These are phyloP conservation scores for Davidsoniella neocaledoniae DNA, from an alignment of 2,329 filamentous ascomycete species.

Conservation along the genomic window DNA sequence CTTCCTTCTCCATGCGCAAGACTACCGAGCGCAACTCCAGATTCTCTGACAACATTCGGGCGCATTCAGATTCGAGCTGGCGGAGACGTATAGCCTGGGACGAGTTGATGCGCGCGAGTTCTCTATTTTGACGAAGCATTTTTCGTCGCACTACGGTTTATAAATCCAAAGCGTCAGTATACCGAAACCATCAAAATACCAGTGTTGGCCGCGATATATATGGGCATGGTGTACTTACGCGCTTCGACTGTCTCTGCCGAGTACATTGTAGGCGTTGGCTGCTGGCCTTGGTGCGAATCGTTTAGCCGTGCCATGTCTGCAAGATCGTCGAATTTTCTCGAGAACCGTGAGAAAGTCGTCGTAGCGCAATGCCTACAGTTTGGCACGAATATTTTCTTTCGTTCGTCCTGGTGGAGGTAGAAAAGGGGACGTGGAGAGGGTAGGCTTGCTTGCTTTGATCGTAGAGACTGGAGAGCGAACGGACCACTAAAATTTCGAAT, in stretches of 20 bases:
- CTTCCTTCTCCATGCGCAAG: slow-evolving; percentile 49
- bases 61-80: slow-evolving; percentile 57
- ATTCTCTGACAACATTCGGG: slow-evolving; percentile 63
- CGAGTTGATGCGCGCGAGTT: slow-evolving; percentile 66
- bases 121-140: slow-evolving; percentile 69
- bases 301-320: slow-evolving; percentile 65
- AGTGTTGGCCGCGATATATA: too few species aligned
- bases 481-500: slow-evolving; percentile 7
- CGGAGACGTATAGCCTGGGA: slow-evolving; percentile 62
- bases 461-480: neutral
- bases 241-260: slow-evolving; percentile 48
- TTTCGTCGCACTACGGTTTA: slow-evolving; percentile 49
- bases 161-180: slow-evolving; percentile 7
- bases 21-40: slow-evolving; percentile 55
- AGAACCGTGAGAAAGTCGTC: too few species aligned
- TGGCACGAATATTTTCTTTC: too few species aligned
- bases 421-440: neutral
- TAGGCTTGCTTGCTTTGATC: neutral
- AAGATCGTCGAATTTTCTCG: slow-evolving; percentile 13
- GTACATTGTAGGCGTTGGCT: slow-evolving; percentile 8
- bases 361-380: too few species aligned
- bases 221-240: slow-evolving; percentile 33
- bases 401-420: too few species aligned
- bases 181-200: neutral
- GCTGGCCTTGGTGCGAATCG: slow-evolving; percentile 40